Evolutionary conservation across 371 early-diverging fungal species (phyloP), one percentile per base, ranked within the genome.

Genomic region (Saksenaea vasiformis): DNA sequence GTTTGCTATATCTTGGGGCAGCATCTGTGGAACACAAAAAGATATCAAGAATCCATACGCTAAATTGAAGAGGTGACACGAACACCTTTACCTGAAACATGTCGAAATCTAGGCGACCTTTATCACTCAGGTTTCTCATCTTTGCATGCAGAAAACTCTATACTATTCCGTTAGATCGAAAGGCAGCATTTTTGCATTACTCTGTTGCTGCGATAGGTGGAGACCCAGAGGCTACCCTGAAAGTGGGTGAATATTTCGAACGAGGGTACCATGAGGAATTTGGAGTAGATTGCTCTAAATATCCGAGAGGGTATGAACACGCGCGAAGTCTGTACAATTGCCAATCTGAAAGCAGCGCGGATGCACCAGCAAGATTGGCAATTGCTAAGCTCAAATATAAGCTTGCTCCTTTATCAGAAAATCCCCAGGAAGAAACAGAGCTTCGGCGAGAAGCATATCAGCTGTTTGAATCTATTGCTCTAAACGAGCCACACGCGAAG

Each of bases 321-420:
- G 28, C 3, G n/a, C n/a, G n/a, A n/a, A n/a, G n/a, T n/a, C n/a
- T n/a, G n/a, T n/a, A n/a, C n/a, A 22, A 36, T 8, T 15, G 10
- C 14, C 9, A 34, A 36, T 11, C 15, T 27, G 54, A 15, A 15
- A 11, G 19, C n/a, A n/a, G n/a, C n/a, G 31, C 31, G 10, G 7
- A n/a, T 11, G 24, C 73, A 34, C 27, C 28, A 0, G 27, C 35
- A 28, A 19, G 19, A 58, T 14, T 43, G 11, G 69, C 66, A 11
- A 62, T 66, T 41, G 73, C 64, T 8, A 58, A 62, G 15, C 63
- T 72, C 11, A 11, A 59, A 5, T 66, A 72, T 27, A 60, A 38
- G 8, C 35, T 65, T 47, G 60, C 62, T 9, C 43, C 44, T 2
- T 15, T 58, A 5, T 10, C 22, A 11, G 15, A 36, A 0, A 26